Conservation (phyloP, 257 asterid species). For the Solanum sitiens region DNA sequence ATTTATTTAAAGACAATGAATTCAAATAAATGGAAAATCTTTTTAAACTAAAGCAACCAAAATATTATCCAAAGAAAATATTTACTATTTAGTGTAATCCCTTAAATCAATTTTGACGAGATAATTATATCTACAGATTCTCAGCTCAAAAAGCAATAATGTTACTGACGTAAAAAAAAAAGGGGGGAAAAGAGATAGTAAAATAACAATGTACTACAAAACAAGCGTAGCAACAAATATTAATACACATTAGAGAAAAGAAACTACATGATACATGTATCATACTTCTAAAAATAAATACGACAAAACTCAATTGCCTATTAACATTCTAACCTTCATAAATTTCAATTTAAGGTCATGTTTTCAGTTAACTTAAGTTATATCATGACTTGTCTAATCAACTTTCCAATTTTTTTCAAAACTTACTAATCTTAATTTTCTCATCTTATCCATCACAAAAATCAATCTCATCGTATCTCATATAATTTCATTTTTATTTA, state of each 20-base stretch:
- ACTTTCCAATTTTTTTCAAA: background rate
- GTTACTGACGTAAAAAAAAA: background rate
- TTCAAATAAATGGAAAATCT: background rate
- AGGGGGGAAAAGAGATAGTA: background rate
- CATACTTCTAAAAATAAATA: background rate
- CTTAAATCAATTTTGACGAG: no score
- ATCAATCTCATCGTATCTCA: no score
- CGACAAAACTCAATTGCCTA: background rate
- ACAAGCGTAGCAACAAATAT: background rate
- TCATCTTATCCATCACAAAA: background rate
- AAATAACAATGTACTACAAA: background rate
- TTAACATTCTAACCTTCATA: no score
- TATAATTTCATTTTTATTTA: no score
- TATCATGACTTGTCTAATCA: no score
- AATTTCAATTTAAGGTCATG: no score
- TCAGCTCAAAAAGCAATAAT: no score
- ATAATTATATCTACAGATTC: background rate
- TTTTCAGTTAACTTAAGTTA: no score
- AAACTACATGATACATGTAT: background rate
- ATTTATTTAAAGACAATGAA: background rate
- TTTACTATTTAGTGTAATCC: background rate
- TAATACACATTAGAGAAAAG: background rate
- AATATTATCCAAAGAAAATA: no score
- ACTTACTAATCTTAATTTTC: fast-evolving
- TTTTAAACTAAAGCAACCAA: background rate